A percentile compares a stretch with the other conserved stretches of the same genome.
phyloP scores from a whole-genome alignment of 2,329 filamentous ascomycete species.

The Diatrype stigma region DNA sequence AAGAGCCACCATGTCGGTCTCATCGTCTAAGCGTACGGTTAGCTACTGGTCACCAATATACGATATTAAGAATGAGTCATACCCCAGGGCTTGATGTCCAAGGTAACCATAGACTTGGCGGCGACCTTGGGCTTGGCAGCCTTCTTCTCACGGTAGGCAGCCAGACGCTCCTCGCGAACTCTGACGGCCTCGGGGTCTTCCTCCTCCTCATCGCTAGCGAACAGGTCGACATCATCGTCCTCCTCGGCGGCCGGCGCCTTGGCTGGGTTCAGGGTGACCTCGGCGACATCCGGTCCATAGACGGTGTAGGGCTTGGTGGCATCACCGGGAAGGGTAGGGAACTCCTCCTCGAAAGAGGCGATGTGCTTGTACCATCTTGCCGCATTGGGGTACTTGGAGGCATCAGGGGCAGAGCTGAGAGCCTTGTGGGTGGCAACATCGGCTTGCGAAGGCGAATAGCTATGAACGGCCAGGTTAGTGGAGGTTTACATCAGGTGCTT shows the following conservation, averaged over 20 bases:
- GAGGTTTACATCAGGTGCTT: background rate
- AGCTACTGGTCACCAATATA: background rate
- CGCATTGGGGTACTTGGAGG: constrained; percentile 86
- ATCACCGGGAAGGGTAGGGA: constrained; percentile 86
- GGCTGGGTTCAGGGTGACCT: constrained; percentile 79
- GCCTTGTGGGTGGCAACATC: constrained; percentile 96
- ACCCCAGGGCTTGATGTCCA: constrained; percentile 99
- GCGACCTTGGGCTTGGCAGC: constrained; percentile 83
- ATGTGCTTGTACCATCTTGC: constrained; percentile 99
- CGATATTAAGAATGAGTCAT: constrained; percentile 41
- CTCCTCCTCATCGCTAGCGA: constrained; percentile 90
- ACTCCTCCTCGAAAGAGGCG: constrained; percentile 86
- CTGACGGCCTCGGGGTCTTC: constrained; percentile 83
- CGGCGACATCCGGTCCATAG: constrained; percentile 81
- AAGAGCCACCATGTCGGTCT: constrained; percentile 84
- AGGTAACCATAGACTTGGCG: constrained; percentile 92
- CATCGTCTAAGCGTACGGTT: constrained; percentile 60
- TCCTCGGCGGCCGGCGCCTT: constrained; percentile 69
- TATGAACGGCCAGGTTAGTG: constrained; percentile 32
- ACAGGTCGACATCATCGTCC: constrained; percentile 87
- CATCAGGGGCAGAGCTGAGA: constrained; percentile 68
- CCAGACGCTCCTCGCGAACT: constrained; percentile 84
- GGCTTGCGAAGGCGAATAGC: constrained; percentile 75
- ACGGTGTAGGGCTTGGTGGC: constrained; percentile 81
- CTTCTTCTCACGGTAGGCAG: constrained; percentile 97